Conservation (phyloP, 345 rosid species). For the Citrus mangshanensis region DNA sequence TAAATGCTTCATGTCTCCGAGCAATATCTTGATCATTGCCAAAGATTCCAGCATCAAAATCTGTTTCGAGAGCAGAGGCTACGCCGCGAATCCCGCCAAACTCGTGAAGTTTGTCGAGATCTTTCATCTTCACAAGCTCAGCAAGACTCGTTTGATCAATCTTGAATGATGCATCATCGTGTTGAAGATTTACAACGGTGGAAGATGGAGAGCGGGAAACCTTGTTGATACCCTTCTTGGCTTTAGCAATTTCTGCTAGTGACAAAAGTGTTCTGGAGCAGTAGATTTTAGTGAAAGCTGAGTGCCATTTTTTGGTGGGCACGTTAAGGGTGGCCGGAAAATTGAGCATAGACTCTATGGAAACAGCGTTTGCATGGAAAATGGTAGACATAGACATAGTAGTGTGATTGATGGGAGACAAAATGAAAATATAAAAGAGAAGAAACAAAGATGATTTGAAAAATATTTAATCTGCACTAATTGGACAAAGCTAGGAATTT, state of each 20-base stretch:
- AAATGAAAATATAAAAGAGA: too few species aligned
- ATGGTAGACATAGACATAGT: conserved; percentile 6
- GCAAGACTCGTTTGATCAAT: conserved; percentile 33
- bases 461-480: too few species aligned
- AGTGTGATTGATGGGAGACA: background rate
- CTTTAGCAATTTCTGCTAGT: background rate
- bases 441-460: too few species aligned
- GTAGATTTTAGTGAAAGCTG: conserved; percentile 41
- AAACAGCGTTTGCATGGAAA: conserved; percentile 16
- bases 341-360: conserved; percentile 28
- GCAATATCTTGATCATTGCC: conserved; percentile 32
- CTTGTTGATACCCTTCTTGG: background rate
- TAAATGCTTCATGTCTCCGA: conserved; percentile 42
- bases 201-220: conserved; percentile 15
- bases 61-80: conserved; percentile 37
- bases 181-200: conserved; percentile 17
- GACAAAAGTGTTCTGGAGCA: conserved; percentile 47
- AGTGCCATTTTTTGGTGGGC: conserved; percentile 50
- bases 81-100: conserved; percentile 42
- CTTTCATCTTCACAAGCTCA: conserved; percentile 40
- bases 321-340: conserved; percentile 24
- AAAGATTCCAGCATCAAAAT: conserved; percentile 32
- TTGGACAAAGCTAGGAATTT: too few species aligned
- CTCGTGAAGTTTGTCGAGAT: conserved; percentile 21
- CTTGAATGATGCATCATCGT: conserved; percentile 13